Conservation (phyloP, 1,284 basidiomycete genomes). For the Macrocybe sp. region DNA sequence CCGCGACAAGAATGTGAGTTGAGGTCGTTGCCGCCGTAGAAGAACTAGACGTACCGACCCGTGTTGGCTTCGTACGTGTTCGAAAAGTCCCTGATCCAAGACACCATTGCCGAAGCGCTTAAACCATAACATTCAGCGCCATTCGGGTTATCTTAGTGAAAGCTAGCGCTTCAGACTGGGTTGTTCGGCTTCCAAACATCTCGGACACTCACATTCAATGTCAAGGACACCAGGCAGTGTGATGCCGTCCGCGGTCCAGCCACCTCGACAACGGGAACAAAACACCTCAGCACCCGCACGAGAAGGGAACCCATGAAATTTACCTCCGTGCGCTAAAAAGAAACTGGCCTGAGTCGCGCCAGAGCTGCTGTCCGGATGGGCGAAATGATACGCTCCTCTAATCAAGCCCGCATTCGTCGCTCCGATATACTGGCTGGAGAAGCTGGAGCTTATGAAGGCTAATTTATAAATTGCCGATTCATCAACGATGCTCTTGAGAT, state of each 20-base stretch:
- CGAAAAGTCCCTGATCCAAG: slow-evolving; percentile 60
- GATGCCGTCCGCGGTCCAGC: slow-evolving; percentile 53
- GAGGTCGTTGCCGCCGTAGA: too few relatives aligned
- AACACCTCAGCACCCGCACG: slow-evolving; percentile 2
- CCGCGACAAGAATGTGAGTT: too few relatives aligned
- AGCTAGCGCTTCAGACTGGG: neutral
- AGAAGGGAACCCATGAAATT: slow-evolving; percentile 7
- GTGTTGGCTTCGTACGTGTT: slow-evolving; percentile 53
- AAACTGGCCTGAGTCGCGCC: slow-evolving; percentile 57
- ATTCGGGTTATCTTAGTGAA: slow-evolving; percentile 37
- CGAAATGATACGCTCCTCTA: slow-evolving; percentile 60
- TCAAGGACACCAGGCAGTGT: slow-evolving; percentile 66
- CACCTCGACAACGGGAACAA: slow-evolving; percentile 28
- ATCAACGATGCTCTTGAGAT: neutral
- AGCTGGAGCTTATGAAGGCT: slow-evolving; percentile 36
- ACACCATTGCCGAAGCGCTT: slow-evolving; percentile 48
- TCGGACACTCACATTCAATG: slow-evolving; percentile 44
- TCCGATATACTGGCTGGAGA: slow-evolving; percentile 47
- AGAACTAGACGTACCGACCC: slow-evolving; percentile 22
- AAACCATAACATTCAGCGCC: slow-evolving; percentile 55
- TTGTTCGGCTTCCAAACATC: neutral
- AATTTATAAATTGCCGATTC: neutral
- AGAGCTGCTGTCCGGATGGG: slow-evolving; percentile 44
- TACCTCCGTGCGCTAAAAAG: slow-evolving; percentile 59
- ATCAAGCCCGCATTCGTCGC: slow-evolving; percentile 53